These are phyloP conservation scores for Talaromyces rugulosus DNA, from an alignment of 2,329 filamentous ascomycete species.

Conservation along the genomic window DNA sequence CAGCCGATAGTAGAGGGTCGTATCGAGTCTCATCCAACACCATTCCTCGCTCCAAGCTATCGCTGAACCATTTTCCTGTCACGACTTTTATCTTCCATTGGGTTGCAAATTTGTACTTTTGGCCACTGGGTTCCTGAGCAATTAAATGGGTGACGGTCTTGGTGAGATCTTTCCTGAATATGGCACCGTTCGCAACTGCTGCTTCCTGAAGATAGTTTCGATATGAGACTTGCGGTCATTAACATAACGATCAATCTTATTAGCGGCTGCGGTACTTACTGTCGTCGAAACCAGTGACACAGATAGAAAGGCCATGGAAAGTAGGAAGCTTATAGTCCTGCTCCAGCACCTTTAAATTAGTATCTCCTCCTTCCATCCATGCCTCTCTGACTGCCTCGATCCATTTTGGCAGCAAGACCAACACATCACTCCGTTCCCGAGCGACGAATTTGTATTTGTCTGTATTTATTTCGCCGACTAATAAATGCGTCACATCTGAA, in stretches of 20 bases:
- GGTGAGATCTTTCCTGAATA: slow-evolving; percentile 83
- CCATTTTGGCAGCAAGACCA: slow-evolving; percentile 77
- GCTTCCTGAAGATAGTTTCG: slow-evolving; percentile 66
- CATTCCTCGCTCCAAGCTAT: slow-evolving; percentile 82
- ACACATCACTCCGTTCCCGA: slow-evolving; percentile 79
- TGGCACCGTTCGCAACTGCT: slow-evolving; percentile 68
- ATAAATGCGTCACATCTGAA: slow-evolving; percentile 90
- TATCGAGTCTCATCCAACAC: slow-evolving; percentile 83
- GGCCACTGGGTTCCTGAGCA: slow-evolving; percentile 70
- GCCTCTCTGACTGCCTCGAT: slow-evolving; percentile 71
- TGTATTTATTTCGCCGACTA: slow-evolving; percentile 84
- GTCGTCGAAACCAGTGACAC: slow-evolving; percentile 67
- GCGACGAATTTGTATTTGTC: slow-evolving; percentile 96
- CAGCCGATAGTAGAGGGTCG: slow-evolving; percentile 64
- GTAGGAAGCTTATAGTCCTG: slow-evolving; percentile 44
- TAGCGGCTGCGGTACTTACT: slow-evolving; percentile 37
- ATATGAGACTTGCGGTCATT: slow-evolving; percentile 50
- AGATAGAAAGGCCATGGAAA: slow-evolving; percentile 56
- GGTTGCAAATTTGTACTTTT: slow-evolving; percentile 86
- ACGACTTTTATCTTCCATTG: slow-evolving; percentile 78
- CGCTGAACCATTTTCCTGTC: slow-evolving; percentile 76
- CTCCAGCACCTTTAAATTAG: slow-evolving; percentile 69
- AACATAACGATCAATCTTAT: neutral
- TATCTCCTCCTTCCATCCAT: slow-evolving; percentile 76
- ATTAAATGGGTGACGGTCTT: slow-evolving; percentile 84